Evolutionary conservation across 345 rosid species (phyloP), one percentile per base, ranked within the genome.

Genomic region (Erucastrum elatum): DNA sequence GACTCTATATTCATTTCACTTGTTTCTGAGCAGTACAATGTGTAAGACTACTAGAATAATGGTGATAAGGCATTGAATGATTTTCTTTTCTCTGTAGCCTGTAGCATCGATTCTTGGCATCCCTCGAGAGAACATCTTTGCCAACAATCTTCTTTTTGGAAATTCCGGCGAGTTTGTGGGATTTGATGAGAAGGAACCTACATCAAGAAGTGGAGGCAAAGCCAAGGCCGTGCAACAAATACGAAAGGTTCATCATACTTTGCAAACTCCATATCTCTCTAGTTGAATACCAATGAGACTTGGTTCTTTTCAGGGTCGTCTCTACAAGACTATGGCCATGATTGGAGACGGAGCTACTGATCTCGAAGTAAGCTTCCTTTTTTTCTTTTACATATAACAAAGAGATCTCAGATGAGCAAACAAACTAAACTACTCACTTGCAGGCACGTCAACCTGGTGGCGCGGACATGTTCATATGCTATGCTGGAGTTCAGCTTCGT

Each of bases 291-390:
- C 77, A 37, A 41, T 51, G 16, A 15, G 21, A 71, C 76, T 44
- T 56, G 51, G 33, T 71, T 64, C 35, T 70, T 33, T 62, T 26
- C 89, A 94, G 98, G 91, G 74, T 79, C 84, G 80, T 64, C 89
- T 88, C 68, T 90, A 90, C 87, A 88, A 88, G 87, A 72, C 85
- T 33, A 74, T 95, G 81, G 93, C 86, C 75, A 95, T 95, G 99
- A 87, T 95, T 69, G 99, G 99, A 35, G 99, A 95, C 79, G 99
- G 99, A 59, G 98, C 98, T 67, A 95, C 98, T 53, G 98, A 95
- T 86, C 94, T 93, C 2, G 98, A 95, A 91, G 99, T 93, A 70
- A 61, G 84, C 72, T 11, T 61, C 26, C 29, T 60, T 39, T 39
- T 34, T 6, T 58, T 27, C 27, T 13, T 26, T 15, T 46, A 63